Percentiles rank a stretch among this genome's conserved stretches.
phyloP scores from a whole-genome alignment of 2,329 filamentous ascomycete genomes.

The Ciborinia camelliae region DNA sequence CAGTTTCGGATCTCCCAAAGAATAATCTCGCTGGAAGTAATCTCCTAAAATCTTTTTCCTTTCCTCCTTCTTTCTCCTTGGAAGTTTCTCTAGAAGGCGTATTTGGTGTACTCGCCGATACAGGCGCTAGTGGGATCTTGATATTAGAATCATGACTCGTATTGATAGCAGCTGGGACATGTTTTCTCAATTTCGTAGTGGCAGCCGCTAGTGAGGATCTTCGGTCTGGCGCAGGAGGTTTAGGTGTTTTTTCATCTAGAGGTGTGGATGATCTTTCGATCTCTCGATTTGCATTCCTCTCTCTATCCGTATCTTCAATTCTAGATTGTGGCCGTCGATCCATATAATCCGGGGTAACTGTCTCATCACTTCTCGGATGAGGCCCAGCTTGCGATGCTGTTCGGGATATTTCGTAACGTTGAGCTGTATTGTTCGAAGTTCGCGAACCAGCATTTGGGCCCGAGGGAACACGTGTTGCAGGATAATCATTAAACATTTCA shows the following conservation, averaged over 20 bases:
- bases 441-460: slow-evolving; percentile 4
- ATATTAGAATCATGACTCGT: neutral
- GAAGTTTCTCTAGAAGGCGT: neutral
- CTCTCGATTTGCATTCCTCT: neutral
- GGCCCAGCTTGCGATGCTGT: slow-evolving; percentile 21
- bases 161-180: neutral
- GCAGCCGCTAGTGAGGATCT: slow-evolving; percentile 32
- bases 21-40: slow-evolving; percentile 5
- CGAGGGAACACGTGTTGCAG: slow-evolving; percentile 24
- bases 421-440: slow-evolving; percentile 1
- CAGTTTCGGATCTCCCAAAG: slow-evolving; percentile 11
- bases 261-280: slow-evolving; percentile 20
- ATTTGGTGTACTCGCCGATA: neutral
- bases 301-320: slow-evolving; percentile 13
- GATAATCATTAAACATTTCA: slow-evolving; percentile 29
- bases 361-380: slow-evolving; percentile 27
- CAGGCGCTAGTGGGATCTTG: neutral
- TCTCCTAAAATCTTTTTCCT: slow-evolving; percentile 10
- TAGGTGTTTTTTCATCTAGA: slow-evolving; percentile 13
- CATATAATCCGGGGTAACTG: slow-evolving; percentile 12
- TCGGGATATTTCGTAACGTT: slow-evolving; percentile 25
- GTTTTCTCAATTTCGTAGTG: slow-evolving; percentile 27
- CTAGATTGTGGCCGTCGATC: neutral
- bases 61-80: slow-evolving; percentile 9
- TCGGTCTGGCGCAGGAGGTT: slow-evolving; percentile 31